These are phyloP conservation scores for Lactifluus subvellereus DNA, from an alignment of 768 basidiomycete species.

Conservation along the genomic window DNA sequence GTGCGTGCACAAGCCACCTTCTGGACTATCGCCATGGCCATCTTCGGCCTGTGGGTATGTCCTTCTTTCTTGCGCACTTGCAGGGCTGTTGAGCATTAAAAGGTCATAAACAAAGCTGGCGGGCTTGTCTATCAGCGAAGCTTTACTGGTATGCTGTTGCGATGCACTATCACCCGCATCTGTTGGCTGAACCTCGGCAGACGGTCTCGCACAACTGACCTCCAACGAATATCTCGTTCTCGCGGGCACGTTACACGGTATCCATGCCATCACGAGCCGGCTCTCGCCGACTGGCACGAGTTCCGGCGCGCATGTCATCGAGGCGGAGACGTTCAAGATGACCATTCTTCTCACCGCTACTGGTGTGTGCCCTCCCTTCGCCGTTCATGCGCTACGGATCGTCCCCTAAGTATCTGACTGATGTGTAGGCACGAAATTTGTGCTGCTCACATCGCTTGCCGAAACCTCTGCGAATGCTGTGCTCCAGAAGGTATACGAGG, in stretches of 20 bases:
- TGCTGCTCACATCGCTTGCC: constrained; percentile 77
- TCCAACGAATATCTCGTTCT: constrained; percentile 95
- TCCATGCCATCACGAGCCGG: constrained; percentile 95
- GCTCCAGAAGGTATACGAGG: constrained; percentile 85
- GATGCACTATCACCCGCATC: neutral
- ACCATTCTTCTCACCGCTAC: constrained; percentile 86
- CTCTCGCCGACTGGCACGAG: constrained; percentile 77
- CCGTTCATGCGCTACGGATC: neutral
- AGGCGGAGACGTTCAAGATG: constrained; percentile 93
- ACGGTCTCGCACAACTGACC: constrained; percentile 84
- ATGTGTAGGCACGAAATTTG: constrained; percentile 84
- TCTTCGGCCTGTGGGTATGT: constrained; percentile 77
- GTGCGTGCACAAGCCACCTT: too few species aligned
- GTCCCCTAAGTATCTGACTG: neutral
- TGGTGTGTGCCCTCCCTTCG: constrained; percentile 49
- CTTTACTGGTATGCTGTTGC: constrained; percentile 63
- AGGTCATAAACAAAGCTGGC: constrained; percentile 98
- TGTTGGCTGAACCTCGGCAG: constrained; percentile 36
- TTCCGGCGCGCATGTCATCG: constrained; percentile 92
- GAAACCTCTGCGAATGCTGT: constrained; percentile 65
- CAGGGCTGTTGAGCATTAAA: constrained; percentile 23
- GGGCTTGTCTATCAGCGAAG: constrained; percentile 92
- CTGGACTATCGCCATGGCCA: constrained; percentile 46
- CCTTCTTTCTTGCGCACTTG: neutral
- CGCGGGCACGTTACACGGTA: constrained; percentile 94